Evolutionary conservation across 139 green algal genomes (phyloP).

Genomic region (Dunaliella sp.): DNA sequence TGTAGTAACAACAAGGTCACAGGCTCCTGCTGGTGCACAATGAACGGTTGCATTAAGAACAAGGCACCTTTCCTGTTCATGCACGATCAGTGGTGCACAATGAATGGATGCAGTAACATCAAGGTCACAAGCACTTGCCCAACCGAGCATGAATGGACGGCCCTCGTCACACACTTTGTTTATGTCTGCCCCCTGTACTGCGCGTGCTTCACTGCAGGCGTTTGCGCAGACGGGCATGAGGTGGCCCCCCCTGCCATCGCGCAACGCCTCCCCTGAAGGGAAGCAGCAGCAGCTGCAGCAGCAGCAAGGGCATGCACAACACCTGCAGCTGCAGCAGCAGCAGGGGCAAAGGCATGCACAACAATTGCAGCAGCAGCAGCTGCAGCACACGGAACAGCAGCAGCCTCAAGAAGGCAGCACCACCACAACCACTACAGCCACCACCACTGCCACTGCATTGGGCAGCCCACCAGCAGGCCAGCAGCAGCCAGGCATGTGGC

Average conservation of each 20-base stretch:
- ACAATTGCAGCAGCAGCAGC: neutral
- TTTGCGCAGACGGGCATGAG: neutral
- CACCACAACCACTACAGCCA: neutral
- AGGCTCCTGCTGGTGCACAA: too few relatives aligned
- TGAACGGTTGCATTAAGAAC: too few relatives aligned
- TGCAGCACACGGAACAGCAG: neutral
- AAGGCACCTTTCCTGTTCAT: too few relatives aligned
- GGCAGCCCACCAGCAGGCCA: neutral
- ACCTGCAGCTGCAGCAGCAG: neutral
- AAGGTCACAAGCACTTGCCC: too few relatives aligned
- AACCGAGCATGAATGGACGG: too few relatives aligned
- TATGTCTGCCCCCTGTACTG: too few relatives aligned
- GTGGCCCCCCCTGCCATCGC: neutral
- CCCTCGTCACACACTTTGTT: too few relatives aligned
- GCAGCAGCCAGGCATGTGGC: too few relatives aligned
- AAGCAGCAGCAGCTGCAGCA: neutral
- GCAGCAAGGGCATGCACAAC: neutral
- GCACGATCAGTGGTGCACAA: too few relatives aligned
- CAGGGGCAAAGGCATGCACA: neutral
- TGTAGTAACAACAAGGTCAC: too few relatives aligned
- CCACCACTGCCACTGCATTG: neutral
- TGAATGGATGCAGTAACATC: too few relatives aligned
- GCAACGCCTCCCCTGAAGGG: neutral
- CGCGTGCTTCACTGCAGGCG: too few relatives aligned
- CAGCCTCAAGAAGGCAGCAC: neutral